Evolutionary conservation across 1,284 basidiomycete species (phyloP).

Genomic region (Cryptococcus neoformans): DNA sequence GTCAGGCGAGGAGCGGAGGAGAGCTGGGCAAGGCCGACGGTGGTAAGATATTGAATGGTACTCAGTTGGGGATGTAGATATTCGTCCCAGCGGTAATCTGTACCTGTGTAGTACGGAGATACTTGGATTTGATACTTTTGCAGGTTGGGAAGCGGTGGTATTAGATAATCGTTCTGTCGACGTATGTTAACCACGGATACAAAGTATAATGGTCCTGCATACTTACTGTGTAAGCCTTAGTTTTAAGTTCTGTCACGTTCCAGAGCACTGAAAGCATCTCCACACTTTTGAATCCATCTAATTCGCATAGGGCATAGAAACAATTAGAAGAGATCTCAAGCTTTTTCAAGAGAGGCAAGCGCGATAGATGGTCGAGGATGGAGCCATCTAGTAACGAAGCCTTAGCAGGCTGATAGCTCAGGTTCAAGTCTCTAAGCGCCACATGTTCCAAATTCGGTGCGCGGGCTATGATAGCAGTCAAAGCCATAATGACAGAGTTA

Average conservation of each 20-base stretch:
- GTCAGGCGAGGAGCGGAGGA: background rate
- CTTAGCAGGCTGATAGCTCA: no score
- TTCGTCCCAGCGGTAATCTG: background rate
- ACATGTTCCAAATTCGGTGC: conserved; percentile 5
- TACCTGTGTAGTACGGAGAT: background rate
- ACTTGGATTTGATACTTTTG: conserved; percentile 6
- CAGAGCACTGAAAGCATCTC: conserved; percentile 2
- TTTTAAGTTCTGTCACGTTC: background rate
- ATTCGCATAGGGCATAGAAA: background rate
- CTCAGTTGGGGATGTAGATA: background rate
- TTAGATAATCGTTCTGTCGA: background rate
- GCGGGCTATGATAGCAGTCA: background rate
- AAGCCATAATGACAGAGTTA: background rate
- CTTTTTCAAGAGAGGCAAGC: background rate
- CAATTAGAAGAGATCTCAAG: conserved; percentile 3
- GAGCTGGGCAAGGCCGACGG: background rate
- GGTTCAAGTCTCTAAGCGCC: background rate
- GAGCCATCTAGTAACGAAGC: no score
- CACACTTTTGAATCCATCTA: background rate
- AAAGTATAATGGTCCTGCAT: background rate
- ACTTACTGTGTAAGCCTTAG: background rate
- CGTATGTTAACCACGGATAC: background rate
- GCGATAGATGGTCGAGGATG: no score
- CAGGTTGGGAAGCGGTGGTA: conserved; percentile 8
- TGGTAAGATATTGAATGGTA: background rate